Conservation (phyloP, 225 moss, liverwort and hornwort genomes). For the Sphagnum contortum region DNA sequence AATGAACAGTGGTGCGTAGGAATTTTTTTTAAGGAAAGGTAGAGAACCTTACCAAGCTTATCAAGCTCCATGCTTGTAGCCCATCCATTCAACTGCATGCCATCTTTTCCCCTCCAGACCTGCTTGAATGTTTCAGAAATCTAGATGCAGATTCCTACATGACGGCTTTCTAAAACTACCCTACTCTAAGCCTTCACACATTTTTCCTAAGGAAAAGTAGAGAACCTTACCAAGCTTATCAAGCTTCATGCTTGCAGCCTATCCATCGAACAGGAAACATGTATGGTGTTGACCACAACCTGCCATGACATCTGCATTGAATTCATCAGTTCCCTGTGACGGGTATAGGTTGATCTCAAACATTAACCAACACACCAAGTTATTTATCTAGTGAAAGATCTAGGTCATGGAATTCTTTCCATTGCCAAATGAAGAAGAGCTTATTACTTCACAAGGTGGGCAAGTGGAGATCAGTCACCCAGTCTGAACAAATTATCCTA, state of each 20-base stretch:
- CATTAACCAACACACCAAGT: too few species aligned
- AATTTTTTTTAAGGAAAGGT: conserved; percentile 1
- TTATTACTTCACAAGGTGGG: too few species aligned
- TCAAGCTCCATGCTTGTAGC: conserved; percentile 4
- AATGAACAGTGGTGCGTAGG: too few species aligned
- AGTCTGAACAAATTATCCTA: too few species aligned
- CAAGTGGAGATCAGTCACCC: too few species aligned
- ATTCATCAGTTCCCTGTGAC: too few species aligned
- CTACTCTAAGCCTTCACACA: conserved; percentile 11
- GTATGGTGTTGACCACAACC: too few species aligned
- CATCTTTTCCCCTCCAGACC: conserved; percentile 10
- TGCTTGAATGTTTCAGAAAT: conserved; percentile 7
- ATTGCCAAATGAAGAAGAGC: too few species aligned
- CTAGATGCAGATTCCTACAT: conserved; percentile 6
- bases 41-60: conserved; percentile 1
- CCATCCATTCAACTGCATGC: conserved; percentile 4
- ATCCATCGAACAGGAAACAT: not conserved
- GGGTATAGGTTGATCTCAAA: too few species aligned
- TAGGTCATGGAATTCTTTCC: too few species aligned
- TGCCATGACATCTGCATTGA: too few species aligned
- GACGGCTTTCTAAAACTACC: not conserved
- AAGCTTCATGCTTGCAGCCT: conserved; percentile 4
- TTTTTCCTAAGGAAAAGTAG: conserved; percentile 8
- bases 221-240: conserved; percentile 1
- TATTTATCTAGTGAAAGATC: too few species aligned